phyloP scores from a whole-genome alignment of 2,329 filamentous ascomycete genomes.

The Cladosporium phlei region DNA sequence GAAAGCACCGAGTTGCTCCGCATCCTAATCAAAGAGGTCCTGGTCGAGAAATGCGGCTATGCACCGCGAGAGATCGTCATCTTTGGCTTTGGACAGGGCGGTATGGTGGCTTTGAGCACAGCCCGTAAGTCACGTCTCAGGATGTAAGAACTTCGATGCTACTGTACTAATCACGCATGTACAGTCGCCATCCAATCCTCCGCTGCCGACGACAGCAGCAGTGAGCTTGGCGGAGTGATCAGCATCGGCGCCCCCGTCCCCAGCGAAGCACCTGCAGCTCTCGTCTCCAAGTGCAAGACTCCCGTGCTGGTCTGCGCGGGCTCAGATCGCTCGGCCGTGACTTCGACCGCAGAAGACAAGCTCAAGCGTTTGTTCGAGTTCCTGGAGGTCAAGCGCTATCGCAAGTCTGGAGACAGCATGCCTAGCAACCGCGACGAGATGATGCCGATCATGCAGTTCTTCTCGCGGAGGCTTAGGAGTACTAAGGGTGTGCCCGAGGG shows the following conservation, averaged over 20 bases:
- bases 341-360: constrained; percentile 58
- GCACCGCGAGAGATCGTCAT: constrained; percentile 47
- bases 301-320: constrained; percentile 60
- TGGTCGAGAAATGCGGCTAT: constrained; percentile 49
- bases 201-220: constrained; percentile 14
- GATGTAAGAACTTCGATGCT: neutral
- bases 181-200: constrained; percentile 19
- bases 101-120: constrained; percentile 49
- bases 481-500: constrained; percentile 50
- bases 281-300: constrained; percentile 53
- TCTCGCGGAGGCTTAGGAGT: constrained; percentile 61
- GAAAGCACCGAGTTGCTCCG: constrained; percentile 39
- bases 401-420: constrained; percentile 71
- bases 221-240: constrained; percentile 55
- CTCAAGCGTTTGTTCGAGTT: constrained; percentile 52
- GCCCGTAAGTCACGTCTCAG: constrained; percentile 35
- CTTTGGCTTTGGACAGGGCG: constrained; percentile 55
- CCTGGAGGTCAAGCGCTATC: constrained; percentile 66
- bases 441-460: constrained; percentile 81
- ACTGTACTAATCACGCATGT: neutral
- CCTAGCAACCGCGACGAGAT: constrained; percentile 80
- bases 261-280: constrained; percentile 39
- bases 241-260: constrained; percentile 60
- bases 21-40: constrained; percentile 38
- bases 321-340: constrained; percentile 48